phyloP scores from a whole-genome alignment of 1,284 basidiomycete species.

The Ceratobasidium sp. region DNA sequence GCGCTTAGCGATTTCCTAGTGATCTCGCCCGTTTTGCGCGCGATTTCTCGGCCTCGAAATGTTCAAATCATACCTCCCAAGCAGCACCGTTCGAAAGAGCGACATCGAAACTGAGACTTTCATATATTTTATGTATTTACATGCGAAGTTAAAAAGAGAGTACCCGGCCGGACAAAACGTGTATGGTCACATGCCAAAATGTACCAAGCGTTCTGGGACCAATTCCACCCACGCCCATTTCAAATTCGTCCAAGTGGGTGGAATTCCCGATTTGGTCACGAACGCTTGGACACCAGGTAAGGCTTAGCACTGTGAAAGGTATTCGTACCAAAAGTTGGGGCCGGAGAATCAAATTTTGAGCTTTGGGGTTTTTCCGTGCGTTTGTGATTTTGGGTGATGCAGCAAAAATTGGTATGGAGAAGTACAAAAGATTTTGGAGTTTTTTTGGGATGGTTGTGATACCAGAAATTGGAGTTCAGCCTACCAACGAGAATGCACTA shows the following conservation, averaged over 20 bases:
- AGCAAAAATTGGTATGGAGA: too few species aligned
- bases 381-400: too few species aligned
- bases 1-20: constrained; percentile 28
- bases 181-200: constrained; percentile 14
- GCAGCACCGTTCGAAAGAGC: neutral
- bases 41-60: neutral
- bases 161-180: neutral
- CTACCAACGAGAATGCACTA: too few species aligned
- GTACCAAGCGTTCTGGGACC: constrained; percentile 15
- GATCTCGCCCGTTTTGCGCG: neutral
- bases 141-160: neutral
- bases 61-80: neutral
- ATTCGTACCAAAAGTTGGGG: too few species aligned
- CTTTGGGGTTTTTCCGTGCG: too few species aligned
- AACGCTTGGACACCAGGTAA: constrained; percentile 5
- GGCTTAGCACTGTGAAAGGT: too few species aligned
- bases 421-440: too few species aligned
- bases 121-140: neutral
- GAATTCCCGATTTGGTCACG: neutral
- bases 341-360: too few species aligned
- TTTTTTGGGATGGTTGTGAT: too few species aligned
- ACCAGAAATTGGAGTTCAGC: too few species aligned
- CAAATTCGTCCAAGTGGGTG: neutral
- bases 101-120: constrained; percentile 24
- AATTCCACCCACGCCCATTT: neutral